A percentile compares a stretch with the other conserved stretches of the same genome.
Evolutionary conservation across 306 rosid species (phyloP).

Genomic region (Abrus precatorius): DNA sequence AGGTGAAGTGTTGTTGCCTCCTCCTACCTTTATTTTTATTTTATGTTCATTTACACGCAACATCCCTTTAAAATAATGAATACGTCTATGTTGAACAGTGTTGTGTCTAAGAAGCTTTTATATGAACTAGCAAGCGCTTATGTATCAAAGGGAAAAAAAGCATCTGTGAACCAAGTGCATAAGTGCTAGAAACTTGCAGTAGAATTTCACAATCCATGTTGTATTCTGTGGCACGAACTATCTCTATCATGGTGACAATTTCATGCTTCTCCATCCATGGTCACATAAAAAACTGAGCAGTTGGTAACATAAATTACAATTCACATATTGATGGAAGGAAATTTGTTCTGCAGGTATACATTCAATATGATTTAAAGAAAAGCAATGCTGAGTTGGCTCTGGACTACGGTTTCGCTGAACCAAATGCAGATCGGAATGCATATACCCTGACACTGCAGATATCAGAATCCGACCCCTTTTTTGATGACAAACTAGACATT

Average conservation of each 20-base stretch:
- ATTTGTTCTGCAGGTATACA: slow-evolving; percentile 66
- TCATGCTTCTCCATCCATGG: slow-evolving; percentile 15
- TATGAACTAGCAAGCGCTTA: slow-evolving; percentile 20
- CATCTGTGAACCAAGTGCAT: slow-evolving; percentile 10
- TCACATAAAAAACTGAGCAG: background rate
- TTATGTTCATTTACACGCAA: slow-evolving; percentile 12
- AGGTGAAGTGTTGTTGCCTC: slow-evolving; percentile 59
- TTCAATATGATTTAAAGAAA: slow-evolving; percentile 87
- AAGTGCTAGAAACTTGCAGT: slow-evolving; percentile 28
- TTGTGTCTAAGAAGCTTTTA: slow-evolving; percentile 18
- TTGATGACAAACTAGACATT: slow-evolving; percentile 81
- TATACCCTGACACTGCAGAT: slow-evolving; percentile 80
- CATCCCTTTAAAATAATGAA: too few relatives aligned
- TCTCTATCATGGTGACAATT: background rate
- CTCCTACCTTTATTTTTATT: background rate
- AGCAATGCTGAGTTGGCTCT: slow-evolving; percentile 95
- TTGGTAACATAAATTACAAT: slow-evolving; percentile 26
- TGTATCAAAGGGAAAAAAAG: slow-evolving; percentile 20
- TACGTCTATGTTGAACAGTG: background rate
- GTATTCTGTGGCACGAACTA: slow-evolving; percentile 1
- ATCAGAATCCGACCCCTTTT: slow-evolving; percentile 83
- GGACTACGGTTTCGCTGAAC: slow-evolving; percentile 92
- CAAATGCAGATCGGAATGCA: slow-evolving; percentile 63
- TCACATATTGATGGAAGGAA: slow-evolving; percentile 25
- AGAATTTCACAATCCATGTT: slow-evolving; percentile 16